Evolutionary conservation across 1,139 yeast species (phyloP).

Genomic region (Waltiozyma solani): DNA sequence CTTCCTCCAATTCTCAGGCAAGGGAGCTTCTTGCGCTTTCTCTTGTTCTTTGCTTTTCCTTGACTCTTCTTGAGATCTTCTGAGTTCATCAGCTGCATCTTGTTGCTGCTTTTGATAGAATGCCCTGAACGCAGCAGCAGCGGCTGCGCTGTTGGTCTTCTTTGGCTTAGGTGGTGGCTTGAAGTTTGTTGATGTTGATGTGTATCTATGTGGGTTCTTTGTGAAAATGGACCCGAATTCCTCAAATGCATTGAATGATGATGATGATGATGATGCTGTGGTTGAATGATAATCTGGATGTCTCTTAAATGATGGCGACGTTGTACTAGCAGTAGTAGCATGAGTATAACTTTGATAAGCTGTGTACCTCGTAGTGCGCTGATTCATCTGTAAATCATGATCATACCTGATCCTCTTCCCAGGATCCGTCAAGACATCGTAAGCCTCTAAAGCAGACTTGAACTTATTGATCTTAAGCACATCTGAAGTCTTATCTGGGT

Average conservation of each 20-base stretch:
- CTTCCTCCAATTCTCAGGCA: not conserved
- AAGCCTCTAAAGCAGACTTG: constrained; percentile 47
- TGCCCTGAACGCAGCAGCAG: not conserved
- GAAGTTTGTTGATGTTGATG: not conserved
- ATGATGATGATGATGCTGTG: constrained; percentile 3
- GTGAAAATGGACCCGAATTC: not conserved
- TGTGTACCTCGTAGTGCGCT: not conserved
- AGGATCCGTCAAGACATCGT: constrained; percentile 41
- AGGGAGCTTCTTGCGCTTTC: not conserved
- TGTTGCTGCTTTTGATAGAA: constrained; percentile 2
- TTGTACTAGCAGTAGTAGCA: not conserved
- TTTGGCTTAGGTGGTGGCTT: constrained; percentile 1
- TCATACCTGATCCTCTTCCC: constrained; percentile 40
- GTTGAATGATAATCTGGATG: not conserved
- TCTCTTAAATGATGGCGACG: not conserved
- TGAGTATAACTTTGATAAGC: not conserved
- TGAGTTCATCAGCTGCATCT: not conserved
- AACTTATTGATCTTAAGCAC: constrained; percentile 34
- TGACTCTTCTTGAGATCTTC: not conserved
- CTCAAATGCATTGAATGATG: constrained; percentile 4
- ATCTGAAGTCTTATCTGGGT: constrained; percentile 81
- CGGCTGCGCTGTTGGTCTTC: not conserved
- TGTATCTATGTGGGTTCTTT: not conserved
- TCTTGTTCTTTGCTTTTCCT: not conserved
- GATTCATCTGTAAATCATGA: constrained; percentile 13